Evolutionary conservation across 208 protist species (phyloP), one percentile per base, ranked within the genome.

Genomic region (Trypanosomatidae sp.): DNA sequence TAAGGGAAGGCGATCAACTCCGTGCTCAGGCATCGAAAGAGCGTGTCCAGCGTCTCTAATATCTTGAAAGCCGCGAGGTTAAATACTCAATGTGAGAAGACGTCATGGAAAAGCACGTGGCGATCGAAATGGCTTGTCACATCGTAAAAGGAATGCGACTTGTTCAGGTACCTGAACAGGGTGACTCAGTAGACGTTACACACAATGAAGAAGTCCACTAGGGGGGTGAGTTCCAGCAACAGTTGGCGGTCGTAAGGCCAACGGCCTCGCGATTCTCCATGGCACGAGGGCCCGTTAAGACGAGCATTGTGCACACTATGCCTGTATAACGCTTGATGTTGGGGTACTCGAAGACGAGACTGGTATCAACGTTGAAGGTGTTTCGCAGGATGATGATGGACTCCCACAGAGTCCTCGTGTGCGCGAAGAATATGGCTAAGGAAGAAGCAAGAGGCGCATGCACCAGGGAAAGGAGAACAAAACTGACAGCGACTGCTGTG

Each of bases 1-100:
- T 95, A 86, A 58, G 90, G 72, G 74, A 91, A 91, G 9, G 86
- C 89, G 46, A 92, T 80, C 3, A 79, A 82, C 71, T 91, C 89
- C 80, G 90, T 87, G 66, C 74, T 84, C 58, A 92, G 69, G 22
- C 88, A 82, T 2, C 90, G 78, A 62, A 92, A 95, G 41, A 83
- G 85, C 13, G 91, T 84, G 60, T 95, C 88, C 10, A 83, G 85
- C 13, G 90, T 84, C 65, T 95, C 88, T 6, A 85, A 82, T 28
- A 91, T 84, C 69, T 92, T 95, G 1, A 81, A 89, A 12, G 90
- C 76, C 64, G 90, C 77, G 66, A 95, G 91, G 55, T 81, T 78
- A 47, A 86, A 83, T 2, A 91, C 73, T 83, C 86, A 92, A 60
- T 91, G 88, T 1, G 85, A 87, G 17, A 77, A 85, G 25, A 71